Evolutionary conservation across 306 rosid genomes (phyloP).

Genomic region (Spatholobus suberectus): DNA sequence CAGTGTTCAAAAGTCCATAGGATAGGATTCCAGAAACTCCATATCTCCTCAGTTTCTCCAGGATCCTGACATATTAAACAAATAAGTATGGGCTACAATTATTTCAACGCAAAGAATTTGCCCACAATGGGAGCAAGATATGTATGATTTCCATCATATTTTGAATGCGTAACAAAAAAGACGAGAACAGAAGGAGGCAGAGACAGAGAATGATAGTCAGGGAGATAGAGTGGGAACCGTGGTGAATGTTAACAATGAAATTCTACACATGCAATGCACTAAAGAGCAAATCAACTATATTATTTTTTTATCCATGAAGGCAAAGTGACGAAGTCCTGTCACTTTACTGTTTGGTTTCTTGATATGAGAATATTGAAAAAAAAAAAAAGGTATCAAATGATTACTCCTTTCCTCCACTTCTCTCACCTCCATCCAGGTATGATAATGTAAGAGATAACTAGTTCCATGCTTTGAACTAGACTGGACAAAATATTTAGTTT

Average conservation of each 20-base stretch:
- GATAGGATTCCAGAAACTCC: slow-evolving; percentile 86
- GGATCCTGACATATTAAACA: slow-evolving; percentile 56
- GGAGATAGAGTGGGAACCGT: neutral
- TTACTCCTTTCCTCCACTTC: neutral
- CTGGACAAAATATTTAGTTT: neutral
- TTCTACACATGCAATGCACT: neutral
- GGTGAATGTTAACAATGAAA: slow-evolving; percentile 12
- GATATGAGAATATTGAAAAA: neutral
- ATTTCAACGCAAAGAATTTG: slow-evolving; percentile 7
- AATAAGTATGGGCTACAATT: slow-evolving; percentile 36
- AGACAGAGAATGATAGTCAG: neutral
- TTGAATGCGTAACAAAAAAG: neutral
- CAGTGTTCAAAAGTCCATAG: slow-evolving; percentile 86
- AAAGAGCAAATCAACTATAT: neutral
- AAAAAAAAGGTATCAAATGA: neutral
- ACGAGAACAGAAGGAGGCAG: neutral
- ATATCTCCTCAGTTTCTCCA: slow-evolving; percentile 71
- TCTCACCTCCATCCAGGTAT: neutral
- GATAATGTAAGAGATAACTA: slow-evolving; percentile 20
- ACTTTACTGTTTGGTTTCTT: neutral
- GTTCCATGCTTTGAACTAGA: neutral
- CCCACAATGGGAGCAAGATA: slow-evolving; percentile 23
- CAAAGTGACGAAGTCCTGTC: neutral
- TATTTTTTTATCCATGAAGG: neutral
- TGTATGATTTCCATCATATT: slow-evolving; percentile 19